Evolutionary conservation across 345 rosid species (phyloP), one percentile per base, ranked within the genome.

Genomic region (Boechera divaricarpa): DNA sequence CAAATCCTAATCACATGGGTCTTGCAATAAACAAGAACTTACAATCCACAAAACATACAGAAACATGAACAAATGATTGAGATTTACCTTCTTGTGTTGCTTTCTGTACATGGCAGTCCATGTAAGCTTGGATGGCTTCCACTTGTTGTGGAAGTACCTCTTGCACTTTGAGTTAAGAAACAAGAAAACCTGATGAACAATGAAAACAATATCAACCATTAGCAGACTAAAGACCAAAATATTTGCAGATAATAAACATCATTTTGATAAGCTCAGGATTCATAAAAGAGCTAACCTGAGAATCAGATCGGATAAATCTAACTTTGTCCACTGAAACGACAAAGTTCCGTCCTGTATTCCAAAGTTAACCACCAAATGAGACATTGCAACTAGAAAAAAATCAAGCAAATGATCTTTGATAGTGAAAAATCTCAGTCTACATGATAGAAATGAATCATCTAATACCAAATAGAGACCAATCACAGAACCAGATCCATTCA

Each of bases 41-140:
- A 16, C 16, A 16, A 16, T 16, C 16, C 28, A 26, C 35, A 18
- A 51, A 10, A 18, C 44, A 58, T 11, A 66, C 5, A 15, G 2
- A 36, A 39, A 36, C 4, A 1, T 26, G 28, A 26, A 26, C 28
- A 26, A 1, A 26, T 26, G 28, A 26, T 26, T 26, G 28, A 26
- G 28, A 26, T 26, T 26, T 36, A 88, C 93, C 90, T 90, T 90
- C 81, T 90, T 90, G 65, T 90, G 96, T 57, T 90, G 96, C 80
- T 90, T 90, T 64, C 96, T 80, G 84, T 76, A 90, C 90, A 89
- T 89, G 63, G 91, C 86, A 29, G 96, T 88, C 96, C 96, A 91
- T 9, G 86, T 58, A 73, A 94, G 97, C 88, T 94, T 92, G 0
- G 97, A 94, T 1, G 97, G 98, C 92, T 92, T 94, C 85, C 89